Evolutionary conservation across 2,329 filamentous ascomycete genomes (phyloP), one percentile per base, ranked within the genome.

Genomic region (Thelonectria olida): DNA sequence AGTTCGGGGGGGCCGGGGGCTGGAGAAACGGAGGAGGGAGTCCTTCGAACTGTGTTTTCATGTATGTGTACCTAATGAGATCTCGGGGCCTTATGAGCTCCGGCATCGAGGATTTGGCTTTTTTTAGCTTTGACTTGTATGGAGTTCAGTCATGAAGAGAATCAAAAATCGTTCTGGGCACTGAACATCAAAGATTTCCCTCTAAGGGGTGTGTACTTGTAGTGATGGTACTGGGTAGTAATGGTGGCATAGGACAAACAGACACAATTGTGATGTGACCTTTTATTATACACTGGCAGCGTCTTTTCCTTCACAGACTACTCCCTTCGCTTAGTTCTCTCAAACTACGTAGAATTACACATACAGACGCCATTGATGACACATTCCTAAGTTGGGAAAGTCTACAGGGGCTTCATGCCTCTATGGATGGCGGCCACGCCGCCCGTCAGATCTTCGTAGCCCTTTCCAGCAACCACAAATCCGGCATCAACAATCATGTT

Each of bases 351-450:
- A 58, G 42, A 58, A 54, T 59, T 72, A 70, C 67, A 72, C 52
- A 49, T 63, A 56, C n/a, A n/a, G n/a, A n/a, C n/a, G n/a, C n/a
- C n/a, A n/a, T n/a, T n/a, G n/a, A n/a, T n/a, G 45, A 39, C 62
- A 58, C 58, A 54, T n/a, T 45, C 58, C 20, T 28, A 28, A 49
- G 20, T 28, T 31, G 34, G 23, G 38, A 10, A 19, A 39, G 17
- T 44, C 69, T 63, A 78, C 49, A 86, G 62, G 6, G 88, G 94
- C 84, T 99, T 99, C 73, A 99, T 90, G 8, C 95, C 96, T 83
- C 94, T 97, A 76, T 99, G 96, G 66, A 99, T 96, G 54, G 94
- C 94, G 5, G 96, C 96, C 75, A 99, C 93, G 0, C 96, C 96
- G 42, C 92, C 90, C 0, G 92, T 97, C 74, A 99, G 77, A 76